phyloP scores from a whole-genome alignment of 2,329 filamentous ascomycete species.

The Venturia oleaginea region DNA sequence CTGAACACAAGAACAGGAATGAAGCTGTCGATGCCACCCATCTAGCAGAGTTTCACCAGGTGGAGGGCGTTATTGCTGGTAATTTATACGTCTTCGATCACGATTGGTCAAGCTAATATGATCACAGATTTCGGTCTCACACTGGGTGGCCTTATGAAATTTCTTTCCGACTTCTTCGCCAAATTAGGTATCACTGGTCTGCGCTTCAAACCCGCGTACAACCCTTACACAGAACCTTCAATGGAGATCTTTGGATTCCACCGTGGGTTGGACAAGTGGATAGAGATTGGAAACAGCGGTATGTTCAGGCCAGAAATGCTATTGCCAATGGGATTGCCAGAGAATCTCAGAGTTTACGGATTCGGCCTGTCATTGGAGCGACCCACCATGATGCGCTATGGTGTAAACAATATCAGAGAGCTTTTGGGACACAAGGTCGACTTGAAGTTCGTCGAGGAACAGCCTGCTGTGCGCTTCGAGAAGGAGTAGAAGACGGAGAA shows the following conservation, averaged over 20 bases:
- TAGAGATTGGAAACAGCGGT: constrained; percentile 95
- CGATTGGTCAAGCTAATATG: too few species aligned
- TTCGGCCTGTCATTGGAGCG: constrained; percentile 88
- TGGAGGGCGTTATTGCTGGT: constrained; percentile 98
- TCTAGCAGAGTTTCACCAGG: constrained; percentile 95
- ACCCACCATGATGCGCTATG: constrained; percentile 95
- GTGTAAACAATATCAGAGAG: constrained; percentile 69
- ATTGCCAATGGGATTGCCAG: constrained; percentile 86
- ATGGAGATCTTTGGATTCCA: constrained; percentile 99
- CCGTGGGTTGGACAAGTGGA: constrained; percentile 77
- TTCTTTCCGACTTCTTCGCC: constrained; percentile 91
- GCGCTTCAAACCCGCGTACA: constrained; percentile 95
- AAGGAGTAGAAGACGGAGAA: constrained; percentile 49
- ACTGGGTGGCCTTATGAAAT: constrained; percentile 82
- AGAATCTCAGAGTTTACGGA: constrained; percentile 86
- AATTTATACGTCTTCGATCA: too few species aligned
- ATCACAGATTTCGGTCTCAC: constrained; percentile 89
- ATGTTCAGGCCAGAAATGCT: constrained; percentile 99
- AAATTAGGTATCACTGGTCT: constrained; percentile 88
- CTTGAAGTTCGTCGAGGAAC: constrained; percentile 81
- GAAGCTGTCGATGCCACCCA: constrained; percentile 96
- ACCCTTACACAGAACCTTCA: constrained; percentile 88
- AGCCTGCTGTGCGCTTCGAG: constrained; percentile 82
- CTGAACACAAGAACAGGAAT: constrained; percentile 44
- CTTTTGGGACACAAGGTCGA: constrained; percentile 93